Percentiles rank a stretch among this genome's conserved stretches.
Evolutionary conservation across 2,329 filamentous ascomycete genomes (phyloP).

Genomic region (Pseudocercospora pini-densiflorae): DNA sequence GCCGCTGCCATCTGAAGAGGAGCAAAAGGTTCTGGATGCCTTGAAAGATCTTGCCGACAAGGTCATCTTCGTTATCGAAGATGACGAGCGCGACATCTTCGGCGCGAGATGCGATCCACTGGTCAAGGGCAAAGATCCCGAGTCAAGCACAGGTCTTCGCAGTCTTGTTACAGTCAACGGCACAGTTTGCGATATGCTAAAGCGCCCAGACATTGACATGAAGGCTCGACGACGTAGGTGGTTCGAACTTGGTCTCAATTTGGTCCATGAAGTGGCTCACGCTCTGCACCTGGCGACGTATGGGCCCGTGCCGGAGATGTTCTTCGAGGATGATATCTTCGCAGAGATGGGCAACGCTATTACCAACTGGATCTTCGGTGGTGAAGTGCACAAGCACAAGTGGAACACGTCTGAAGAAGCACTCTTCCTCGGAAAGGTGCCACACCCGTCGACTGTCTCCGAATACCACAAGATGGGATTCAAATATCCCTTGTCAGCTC

Average conservation of each 20-base stretch:
- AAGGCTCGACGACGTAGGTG: background rate
- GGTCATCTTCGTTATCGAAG: no score
- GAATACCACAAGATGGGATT: no score
- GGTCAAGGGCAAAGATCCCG: no score
- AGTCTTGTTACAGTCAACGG: no score
- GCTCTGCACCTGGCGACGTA: background rate
- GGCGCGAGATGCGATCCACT: no score
- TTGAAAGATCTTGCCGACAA: no score
- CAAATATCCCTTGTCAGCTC: no score
- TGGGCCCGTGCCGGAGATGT: background rate
- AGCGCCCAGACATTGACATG: background rate
- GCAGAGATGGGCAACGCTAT: conserved; percentile 15
- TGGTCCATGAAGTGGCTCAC: conserved; percentile 18
- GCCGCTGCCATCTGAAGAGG: no score
- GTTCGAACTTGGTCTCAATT: conserved; percentile 5
- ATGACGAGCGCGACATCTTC: no score
- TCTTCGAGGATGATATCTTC: conserved; percentile 11
- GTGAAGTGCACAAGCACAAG: background rate
- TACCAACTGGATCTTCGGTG: conserved; percentile 11
- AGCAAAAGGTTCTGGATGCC: no score
- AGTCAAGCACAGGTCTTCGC: no score
- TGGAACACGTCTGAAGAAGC: background rate
- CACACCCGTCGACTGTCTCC: background rate
- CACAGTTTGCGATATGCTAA: background rate
- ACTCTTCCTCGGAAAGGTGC: background rate